Base-by-base conservation (phyloP, 805 yeast genomes). In the Candida verbasci region DNA sequence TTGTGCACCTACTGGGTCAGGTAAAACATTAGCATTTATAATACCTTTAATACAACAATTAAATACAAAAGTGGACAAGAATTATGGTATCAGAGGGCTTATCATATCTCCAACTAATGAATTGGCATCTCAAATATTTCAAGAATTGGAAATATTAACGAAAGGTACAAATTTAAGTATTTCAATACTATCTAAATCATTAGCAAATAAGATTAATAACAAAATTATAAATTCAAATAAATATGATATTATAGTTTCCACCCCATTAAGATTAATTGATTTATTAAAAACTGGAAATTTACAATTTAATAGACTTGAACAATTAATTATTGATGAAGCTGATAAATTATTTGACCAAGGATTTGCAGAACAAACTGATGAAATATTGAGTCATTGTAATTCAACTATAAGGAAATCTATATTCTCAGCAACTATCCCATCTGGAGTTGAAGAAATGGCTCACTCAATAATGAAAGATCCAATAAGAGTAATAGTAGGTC, bases 1-100 rank as follows among this genome's bases (percentile, higher is more conserved):
- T 1, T 86, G 96, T 70, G 97, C 97, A 0, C 97, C 97, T 31
- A 93, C 98, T 1, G 98, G 98, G 49, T 87, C 97, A 4, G 98
- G 98, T 69, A 93, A 93, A 56, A 93, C 98, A 0, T 67, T 93
- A 33, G 95, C 97, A 21, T 93, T 84, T 54, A 64, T 86, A 39
- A 76, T 88, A 12, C 98, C 99, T 3, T 49, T 91, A 48, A 60
- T 93, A 15, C 93, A 86, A 47, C 51, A 59, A 31, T 44, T 66
- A 17, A 31, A 67, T 12, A 3, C 6, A 2, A 32, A 35, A 26
- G 40, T 50, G 20, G 48, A 51, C 21, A 61, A 65, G 33, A 58
- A 61, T 38, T 57, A 65, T 40, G 85, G 84, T 1, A 66, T 86
- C 8, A 70, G 83, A 46, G 94, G 95, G 0, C 62, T 93, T 35